A percentile compares a stretch with the other conserved stretches of the same genome.
Evolutionary conservation across 2,329 filamentous ascomycete species (phyloP).

Genomic region (Coccinonectria pachysandricola): DNA sequence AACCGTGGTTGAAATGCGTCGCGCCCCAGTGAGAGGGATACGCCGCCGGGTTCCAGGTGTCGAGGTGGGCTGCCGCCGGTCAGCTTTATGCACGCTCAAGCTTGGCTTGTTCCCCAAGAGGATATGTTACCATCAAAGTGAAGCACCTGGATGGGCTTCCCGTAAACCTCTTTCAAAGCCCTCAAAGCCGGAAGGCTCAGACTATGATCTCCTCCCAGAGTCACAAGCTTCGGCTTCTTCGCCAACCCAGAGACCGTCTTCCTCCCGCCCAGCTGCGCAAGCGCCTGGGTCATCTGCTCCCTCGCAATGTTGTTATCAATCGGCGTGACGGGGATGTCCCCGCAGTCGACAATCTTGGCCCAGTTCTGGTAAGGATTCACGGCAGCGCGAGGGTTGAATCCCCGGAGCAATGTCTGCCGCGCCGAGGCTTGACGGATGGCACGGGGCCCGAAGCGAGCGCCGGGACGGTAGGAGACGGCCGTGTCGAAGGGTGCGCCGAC

Average conservation of each 20-base stretch:
- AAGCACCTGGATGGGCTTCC: conserved; percentile 54
- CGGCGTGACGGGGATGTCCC: conserved; percentile 78
- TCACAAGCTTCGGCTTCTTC: conserved; percentile 48
- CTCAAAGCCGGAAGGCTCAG: conserved; percentile 60
- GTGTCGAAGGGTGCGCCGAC: conserved; percentile 68
- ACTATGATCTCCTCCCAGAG: conserved; percentile 64
- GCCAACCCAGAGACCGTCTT: conserved; percentile 25
- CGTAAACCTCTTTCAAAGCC: conserved; percentile 52
- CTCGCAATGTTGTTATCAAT: conserved; percentile 78
- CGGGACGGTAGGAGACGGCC: conserved; percentile 52
- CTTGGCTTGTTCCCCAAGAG: too few relatives aligned
- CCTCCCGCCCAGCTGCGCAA: conserved; percentile 51
- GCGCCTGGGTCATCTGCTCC: conserved; percentile 74
- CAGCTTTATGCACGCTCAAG: not conserved
- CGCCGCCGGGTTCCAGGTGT: conserved; percentile 75
- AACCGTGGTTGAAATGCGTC: conserved; percentile 72
- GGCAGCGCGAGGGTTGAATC: conserved; percentile 67
- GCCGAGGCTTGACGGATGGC: conserved; percentile 77
- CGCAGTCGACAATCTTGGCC: conserved; percentile 78
- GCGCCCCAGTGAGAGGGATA: conserved; percentile 66
- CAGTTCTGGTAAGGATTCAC: conserved; percentile 79
- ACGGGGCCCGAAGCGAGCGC: conserved; percentile 72
- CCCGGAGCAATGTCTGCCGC: conserved; percentile 68
- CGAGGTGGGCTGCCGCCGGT: conserved; percentile 47
- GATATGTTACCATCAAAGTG: conserved; percentile 61